These are phyloP conservation scores for Annulohypoxylon moriforme DNA, from an alignment of 495 filamentous ascomycete genomes.

Conservation along the genomic window DNA sequence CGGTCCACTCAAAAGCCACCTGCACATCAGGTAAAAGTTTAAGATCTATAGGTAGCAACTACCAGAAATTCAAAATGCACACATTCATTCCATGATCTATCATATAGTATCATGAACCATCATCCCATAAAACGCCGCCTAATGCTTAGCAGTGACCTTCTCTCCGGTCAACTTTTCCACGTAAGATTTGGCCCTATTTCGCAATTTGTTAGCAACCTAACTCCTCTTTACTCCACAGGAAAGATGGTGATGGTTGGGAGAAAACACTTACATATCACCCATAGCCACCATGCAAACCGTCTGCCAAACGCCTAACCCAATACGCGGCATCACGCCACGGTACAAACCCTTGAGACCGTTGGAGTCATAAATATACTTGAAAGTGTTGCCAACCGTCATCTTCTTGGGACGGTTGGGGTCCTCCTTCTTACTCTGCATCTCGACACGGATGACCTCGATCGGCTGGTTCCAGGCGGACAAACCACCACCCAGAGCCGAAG, in stretches of 20 bases:
- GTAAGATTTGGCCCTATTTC: slow-evolving; percentile 88
- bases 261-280: slow-evolving; percentile 89
- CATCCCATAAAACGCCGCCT: slow-evolving; percentile 57
- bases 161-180: slow-evolving; percentile 98
- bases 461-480: slow-evolving; percentile 98
- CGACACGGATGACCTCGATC: slow-evolving; percentile 98
- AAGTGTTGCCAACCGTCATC: slow-evolving; percentile 92
- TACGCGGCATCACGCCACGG: slow-evolving; percentile 92
- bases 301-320: slow-evolving; percentile 97
- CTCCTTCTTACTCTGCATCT: slow-evolving; percentile 99
- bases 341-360: slow-evolving; percentile 95
- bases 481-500: slow-evolving; percentile 89
- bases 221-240: slow-evolving; percentile 1
- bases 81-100: slow-evolving; percentile 29
- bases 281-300: slow-evolving; percentile 99
- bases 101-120: slow-evolving; percentile 22
- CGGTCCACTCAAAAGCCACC: background rate
- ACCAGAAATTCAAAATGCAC: slow-evolving; percentile 14
- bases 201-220: slow-evolving; percentile 36
- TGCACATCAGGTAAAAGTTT: slow-evolving; percentile 1
- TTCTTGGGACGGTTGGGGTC: slow-evolving; percentile 99
- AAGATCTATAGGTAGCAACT: slow-evolving; percentile 10
- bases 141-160: slow-evolving; percentile 96
- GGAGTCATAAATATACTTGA: slow-evolving; percentile 89
- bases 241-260: background rate